Evolutionary conservation across 169 alveolate species (phyloP), one percentile per base, ranked within the genome.

Genomic region (Babesia ovis): DNA sequence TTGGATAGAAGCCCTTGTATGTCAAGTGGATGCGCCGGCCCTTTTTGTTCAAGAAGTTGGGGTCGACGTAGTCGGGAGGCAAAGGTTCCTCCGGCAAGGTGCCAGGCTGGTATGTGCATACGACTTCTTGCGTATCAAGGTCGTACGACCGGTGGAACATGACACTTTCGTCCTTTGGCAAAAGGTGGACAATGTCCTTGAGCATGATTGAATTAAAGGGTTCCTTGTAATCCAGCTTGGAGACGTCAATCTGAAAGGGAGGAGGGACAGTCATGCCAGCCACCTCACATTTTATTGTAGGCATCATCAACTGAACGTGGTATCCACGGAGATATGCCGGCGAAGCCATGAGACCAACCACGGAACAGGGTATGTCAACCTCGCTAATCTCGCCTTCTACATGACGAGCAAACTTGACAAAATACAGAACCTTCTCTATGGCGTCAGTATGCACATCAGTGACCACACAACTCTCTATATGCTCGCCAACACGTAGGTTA

Each of bases 281-380:
- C 23, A 91, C 91, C 74, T 91, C 92, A 58, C 95, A 91, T 48
- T 85, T 88, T 23, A 91, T 85, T 39, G 89, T 87, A 18, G 90
- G 91, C 85, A 85, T 56, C 66, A 87, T 91, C 35, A 91, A 77
- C 73, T 91, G 94, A 46, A 91, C 93, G 51, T 91, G 95, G 71
- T 88, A 91, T 79, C 95, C 95, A 75, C 82, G 84, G 20, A 86
- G 71, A 61, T 91, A 91, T 6, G 95, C 95, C 11, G 95, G 95
- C 42, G 92, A 91, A n/a, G 92, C 95, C 67, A 91, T 68, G 25
- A 91, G 85, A 8, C 95, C 95, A 18, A 89, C 84, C 45, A 91
- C 54, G 35, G 91, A 83, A 22, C 91, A 76, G 11, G 95, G 95
- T 23, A 91, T 72, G 51, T 88, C 81, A 34, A 91, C 83, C 68